Percentiles rank a stretch among this genome's conserved stretches.
Evolutionary conservation across 2,329 filamentous ascomycete species (phyloP).

Genomic region (Fusarium continuum): DNA sequence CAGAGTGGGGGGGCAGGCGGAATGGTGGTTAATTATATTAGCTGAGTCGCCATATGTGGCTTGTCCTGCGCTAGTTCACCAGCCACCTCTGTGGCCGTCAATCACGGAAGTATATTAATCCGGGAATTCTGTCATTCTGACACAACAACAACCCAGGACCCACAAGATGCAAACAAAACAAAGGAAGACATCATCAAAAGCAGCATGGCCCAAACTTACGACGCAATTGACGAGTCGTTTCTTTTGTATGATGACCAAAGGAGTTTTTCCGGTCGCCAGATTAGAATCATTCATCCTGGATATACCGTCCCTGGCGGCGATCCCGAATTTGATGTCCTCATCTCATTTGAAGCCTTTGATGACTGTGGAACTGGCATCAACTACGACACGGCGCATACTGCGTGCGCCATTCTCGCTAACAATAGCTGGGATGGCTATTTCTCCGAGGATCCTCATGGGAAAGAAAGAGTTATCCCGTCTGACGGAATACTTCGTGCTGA

Average conservation of each 20-base stretch:
- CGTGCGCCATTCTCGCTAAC: background rate
- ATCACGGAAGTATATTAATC: no score
- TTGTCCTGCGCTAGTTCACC: no score
- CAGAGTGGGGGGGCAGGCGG: no score
- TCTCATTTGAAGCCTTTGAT: background rate
- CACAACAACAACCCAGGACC: no score
- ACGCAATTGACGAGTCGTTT: background rate
- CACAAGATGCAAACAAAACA: no score
- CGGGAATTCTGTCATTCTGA: no score
- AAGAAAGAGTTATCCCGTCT: background rate
- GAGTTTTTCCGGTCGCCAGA: background rate
- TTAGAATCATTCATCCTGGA: background rate
- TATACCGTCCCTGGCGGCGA: background rate
- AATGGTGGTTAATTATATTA: no score
- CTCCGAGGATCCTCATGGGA: background rate
- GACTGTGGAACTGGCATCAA: slow-evolving; percentile 1
- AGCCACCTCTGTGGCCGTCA: no score
- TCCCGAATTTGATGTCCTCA: background rate
- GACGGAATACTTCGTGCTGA: background rate
- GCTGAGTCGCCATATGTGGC: no score
- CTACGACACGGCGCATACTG: background rate
- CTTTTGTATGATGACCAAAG: background rate
- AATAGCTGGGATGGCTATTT: slow-evolving; percentile 14
- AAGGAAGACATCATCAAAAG: no score
- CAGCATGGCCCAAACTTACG: background rate